Percentiles rank a stretch among this genome's conserved stretches.
phyloP scores from a whole-genome alignment of 73 alveolate genomes.

The Diophrys sp. region DNA sequence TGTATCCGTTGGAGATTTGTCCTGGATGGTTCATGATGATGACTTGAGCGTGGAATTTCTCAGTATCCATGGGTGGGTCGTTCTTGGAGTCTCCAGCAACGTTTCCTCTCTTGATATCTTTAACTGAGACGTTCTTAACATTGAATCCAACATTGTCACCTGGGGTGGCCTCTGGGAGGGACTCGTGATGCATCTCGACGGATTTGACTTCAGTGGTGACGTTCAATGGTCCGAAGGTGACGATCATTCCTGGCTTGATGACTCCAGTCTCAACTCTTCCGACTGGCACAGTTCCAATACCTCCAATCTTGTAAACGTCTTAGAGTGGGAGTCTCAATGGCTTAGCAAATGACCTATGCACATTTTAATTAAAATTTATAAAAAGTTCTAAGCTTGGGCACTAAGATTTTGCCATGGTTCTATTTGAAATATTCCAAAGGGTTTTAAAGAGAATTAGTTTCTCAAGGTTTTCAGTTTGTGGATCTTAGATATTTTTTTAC shows the following conservation, averaged over 20 bases:
- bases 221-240: conserved; percentile 65
- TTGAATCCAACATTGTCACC: conserved; percentile 80
- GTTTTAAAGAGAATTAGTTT: conserved; percentile 38
- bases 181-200: conserved; percentile 67
- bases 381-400: no score
- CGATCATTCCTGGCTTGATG: conserved; percentile 61
- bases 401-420: no score
- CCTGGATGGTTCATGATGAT: conserved; percentile 73
- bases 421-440: no score
- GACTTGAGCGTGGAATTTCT: conserved; percentile 52
- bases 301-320: conserved; percentile 77
- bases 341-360: conserved; percentile 63
- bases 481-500: no score
- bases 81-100: conserved; percentile 64
- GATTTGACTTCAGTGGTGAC: conserved; percentile 64
- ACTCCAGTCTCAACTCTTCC: conserved; percentile 85
- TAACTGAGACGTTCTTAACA: conserved; percentile 56
- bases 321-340: conserved; percentile 78
- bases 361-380: no score
- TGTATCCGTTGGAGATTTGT: conserved; percentile 64
- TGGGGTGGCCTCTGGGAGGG: conserved; percentile 71
- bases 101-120: conserved; percentile 74
- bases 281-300: conserved; percentile 78
- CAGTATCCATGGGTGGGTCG: conserved; percentile 71
- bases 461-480: no score